phyloP scores from a whole-genome alignment of 257 asterid genomes.

The Penstemon eatonii region DNA sequence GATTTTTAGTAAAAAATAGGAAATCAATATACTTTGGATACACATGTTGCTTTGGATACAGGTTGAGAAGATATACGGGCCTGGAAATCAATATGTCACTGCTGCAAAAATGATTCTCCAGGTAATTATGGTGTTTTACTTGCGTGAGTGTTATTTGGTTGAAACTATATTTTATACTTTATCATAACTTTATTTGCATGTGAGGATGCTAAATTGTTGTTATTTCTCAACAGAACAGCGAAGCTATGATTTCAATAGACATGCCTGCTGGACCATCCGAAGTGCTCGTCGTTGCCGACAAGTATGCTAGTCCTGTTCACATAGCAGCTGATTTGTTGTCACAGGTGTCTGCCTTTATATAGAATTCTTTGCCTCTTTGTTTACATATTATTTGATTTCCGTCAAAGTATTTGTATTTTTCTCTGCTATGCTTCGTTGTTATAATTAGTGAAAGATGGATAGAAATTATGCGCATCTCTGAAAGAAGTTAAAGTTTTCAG shows the following conservation, averaged over 20 bases:
- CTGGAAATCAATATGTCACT: conserved; percentile 97
- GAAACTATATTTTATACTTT: background rate
- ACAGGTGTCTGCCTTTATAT: conserved; percentile 52
- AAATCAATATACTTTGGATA: too few species aligned
- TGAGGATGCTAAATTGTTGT: conserved; percentile 27
- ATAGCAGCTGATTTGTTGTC: conserved; percentile 96
- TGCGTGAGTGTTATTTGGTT: conserved; percentile 9
- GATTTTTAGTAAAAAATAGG: too few species aligned
- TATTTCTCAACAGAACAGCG: conserved; percentile 75
- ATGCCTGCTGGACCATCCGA: conserved; percentile 99
- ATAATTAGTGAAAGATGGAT: conserved; percentile 6
- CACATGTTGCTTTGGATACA: conserved; percentile 32
- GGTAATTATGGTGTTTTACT: conserved; percentile 39
- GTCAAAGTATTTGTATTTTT: background rate
- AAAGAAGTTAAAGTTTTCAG: background rate
- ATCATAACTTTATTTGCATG: background rate
- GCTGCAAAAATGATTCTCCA: conserved; percentile 99
- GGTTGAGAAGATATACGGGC: conserved; percentile 97
- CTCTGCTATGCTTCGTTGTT: conserved; percentile 14
- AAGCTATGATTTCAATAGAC: conserved; percentile 95
- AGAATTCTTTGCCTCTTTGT: conserved; percentile 16
- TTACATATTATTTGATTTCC: conserved; percentile 6
- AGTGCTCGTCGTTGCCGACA: conserved; percentile 95
- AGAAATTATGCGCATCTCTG: background rate
- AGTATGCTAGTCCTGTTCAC: conserved; percentile 83